Conservation (phyloP, 495 filamentous ascomycete genomes). For the Platismatia glauca region DNA sequence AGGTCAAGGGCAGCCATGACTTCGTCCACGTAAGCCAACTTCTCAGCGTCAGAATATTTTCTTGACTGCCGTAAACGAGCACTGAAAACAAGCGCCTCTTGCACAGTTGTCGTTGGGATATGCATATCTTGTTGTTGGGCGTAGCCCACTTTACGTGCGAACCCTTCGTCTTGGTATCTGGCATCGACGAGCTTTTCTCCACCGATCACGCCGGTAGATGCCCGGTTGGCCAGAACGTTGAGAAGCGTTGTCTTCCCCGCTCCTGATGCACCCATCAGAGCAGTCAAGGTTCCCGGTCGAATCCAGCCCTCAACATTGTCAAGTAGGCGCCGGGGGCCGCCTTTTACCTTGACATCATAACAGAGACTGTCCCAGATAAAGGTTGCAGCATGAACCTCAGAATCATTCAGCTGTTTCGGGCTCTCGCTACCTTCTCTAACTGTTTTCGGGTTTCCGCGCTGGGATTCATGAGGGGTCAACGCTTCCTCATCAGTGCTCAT, state of each 20-base stretch:
- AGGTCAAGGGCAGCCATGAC: conserved; percentile 53
- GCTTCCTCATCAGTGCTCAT: background rate
- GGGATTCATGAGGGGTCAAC: too few relatives aligned
- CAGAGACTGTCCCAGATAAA: background rate
- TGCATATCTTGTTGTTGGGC: background rate
- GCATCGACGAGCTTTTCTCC: background rate
- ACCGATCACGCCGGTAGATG: background rate
- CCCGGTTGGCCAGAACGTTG: background rate
- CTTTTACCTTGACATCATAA: background rate
- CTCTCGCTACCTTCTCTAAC: background rate
- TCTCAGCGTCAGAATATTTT: conserved; percentile 41
- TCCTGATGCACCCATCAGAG: background rate
- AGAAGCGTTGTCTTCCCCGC: background rate
- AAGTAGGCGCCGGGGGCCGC: background rate
- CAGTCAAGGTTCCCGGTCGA: background rate
- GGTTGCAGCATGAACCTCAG: background rate
- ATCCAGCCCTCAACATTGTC: background rate
- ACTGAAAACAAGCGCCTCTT: conserved; percentile 52
- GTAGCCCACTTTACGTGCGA: background rate
- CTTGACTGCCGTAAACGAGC: conserved; percentile 48
- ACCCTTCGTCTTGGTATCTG: too few relatives aligned
- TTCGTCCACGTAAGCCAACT: conserved; percentile 50
- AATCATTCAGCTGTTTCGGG: background rate
- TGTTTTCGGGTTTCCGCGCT: too few relatives aligned
- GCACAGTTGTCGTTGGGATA: conserved; percentile 36